Conservation (phyloP, 257 asterid species). For the Plectranthus barbatus region DNA sequence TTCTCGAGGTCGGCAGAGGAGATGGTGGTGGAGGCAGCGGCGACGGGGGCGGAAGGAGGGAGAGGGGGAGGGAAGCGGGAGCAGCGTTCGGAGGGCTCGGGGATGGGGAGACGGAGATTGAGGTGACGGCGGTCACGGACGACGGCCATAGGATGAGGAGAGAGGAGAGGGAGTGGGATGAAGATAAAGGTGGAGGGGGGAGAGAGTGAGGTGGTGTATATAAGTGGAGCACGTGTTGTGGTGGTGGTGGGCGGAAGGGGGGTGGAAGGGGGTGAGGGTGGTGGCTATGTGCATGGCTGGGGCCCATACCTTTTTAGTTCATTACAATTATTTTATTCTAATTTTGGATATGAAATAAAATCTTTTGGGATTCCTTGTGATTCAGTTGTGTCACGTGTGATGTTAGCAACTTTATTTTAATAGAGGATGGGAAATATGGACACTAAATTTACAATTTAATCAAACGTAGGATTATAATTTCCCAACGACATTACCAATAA, state of each 20-base stretch:
- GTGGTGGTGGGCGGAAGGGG: constrained; percentile 27
- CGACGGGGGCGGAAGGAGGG: constrained; percentile 20
- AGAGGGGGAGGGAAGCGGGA: constrained; percentile 63
- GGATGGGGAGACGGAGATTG: constrained; percentile 71
- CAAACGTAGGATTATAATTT: too few species aligned
- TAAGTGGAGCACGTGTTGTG: constrained; percentile 8
- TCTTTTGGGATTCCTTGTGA: neutral
- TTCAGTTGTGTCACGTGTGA: too few species aligned
- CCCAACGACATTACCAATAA: too few species aligned
- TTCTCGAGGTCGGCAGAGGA: constrained; percentile 64
- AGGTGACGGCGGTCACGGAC: constrained; percentile 78
- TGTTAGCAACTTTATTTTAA: too few species aligned
- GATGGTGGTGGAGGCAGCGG: constrained; percentile 17
- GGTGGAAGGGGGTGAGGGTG: neutral
- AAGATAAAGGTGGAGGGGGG: neutral
- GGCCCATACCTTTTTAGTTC: too few species aligned
- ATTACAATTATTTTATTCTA: too few species aligned
- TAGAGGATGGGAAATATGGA: too few species aligned
- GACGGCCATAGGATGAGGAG: constrained; percentile 44
- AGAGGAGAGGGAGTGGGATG: neutral
- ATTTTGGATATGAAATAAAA: neutral
- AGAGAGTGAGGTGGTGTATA: neutral
- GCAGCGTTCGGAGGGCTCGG: constrained; percentile 64
- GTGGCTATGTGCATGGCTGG: neutral
- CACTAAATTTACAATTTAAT: too few species aligned